Evolutionary conservation across 164 flowering plant genomes (phyloP).

Genomic region (Stephania cephalantha): DNA sequence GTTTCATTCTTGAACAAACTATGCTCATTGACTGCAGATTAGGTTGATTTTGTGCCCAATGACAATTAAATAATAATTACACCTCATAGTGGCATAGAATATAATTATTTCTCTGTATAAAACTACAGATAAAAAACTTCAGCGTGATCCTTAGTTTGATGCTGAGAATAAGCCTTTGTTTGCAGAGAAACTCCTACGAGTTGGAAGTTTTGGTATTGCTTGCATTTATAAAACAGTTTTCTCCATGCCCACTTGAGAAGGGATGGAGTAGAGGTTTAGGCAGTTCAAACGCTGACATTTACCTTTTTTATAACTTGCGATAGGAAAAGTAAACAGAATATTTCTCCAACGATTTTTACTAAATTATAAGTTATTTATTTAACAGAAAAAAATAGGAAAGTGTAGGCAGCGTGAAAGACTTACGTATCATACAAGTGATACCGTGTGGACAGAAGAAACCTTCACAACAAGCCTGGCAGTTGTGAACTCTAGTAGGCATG

Average conservation of each 20-base stretch:
- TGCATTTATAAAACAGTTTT: not conserved
- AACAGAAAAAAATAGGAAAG: not conserved
- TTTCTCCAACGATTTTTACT: not conserved
- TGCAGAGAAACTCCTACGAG: not conserved
- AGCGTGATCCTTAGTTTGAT: not conserved
- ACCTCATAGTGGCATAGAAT: not conserved
- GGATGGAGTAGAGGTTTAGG: not conserved
- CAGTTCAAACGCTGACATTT: not conserved
- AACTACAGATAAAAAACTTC: not conserved
- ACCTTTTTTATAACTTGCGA: not conserved
- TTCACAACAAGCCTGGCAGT: constrained; percentile 72
- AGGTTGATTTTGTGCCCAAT: not conserved
- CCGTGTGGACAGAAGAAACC: constrained; percentile 96
- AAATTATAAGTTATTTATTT: not conserved
- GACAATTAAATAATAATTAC: not conserved
- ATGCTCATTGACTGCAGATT: not conserved
- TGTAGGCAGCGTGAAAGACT: constrained; percentile 28
- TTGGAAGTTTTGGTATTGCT: not conserved
- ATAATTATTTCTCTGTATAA: not conserved
- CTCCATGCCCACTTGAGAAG: not conserved
- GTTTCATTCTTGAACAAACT: not conserved
- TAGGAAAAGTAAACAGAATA: not conserved
- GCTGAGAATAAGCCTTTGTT: not conserved
- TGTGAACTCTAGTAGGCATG: constrained; percentile 47
- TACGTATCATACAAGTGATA: constrained; percentile 96